Conservation (phyloP, 805 yeast genomes). For the Candida nonsorbophila region DNA sequence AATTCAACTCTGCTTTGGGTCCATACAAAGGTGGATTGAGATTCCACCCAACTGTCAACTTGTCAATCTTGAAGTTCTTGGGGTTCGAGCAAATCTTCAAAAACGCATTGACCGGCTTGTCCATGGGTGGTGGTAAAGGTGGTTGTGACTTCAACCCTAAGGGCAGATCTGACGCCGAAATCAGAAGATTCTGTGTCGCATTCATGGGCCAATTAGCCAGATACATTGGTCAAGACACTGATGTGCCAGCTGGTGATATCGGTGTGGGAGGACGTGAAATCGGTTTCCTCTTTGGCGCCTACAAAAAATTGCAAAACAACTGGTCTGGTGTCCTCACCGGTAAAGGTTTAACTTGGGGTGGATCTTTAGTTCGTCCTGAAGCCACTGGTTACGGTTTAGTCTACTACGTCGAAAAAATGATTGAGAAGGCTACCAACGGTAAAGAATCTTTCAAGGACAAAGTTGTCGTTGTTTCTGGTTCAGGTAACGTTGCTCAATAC, state of each 20-base stretch:
- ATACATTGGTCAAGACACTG: slow-evolving; percentile 95
- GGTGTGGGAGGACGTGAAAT: slow-evolving; percentile 97
- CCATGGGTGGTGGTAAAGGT: slow-evolving; percentile 99
- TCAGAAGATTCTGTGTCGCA: slow-evolving; percentile 93
- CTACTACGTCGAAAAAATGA: slow-evolving; percentile 96
- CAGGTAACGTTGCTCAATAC: slow-evolving; percentile 98
- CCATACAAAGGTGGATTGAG: slow-evolving; percentile 99
- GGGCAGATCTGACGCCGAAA: slow-evolving; percentile 88
- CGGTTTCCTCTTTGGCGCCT: slow-evolving; percentile 95
- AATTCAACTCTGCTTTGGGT: slow-evolving; percentile 96
- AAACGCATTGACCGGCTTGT: slow-evolving; percentile 94
- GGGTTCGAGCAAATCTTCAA: slow-evolving; percentile 99
- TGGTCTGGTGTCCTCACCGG: slow-evolving; percentile 98
- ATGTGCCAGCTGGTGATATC: slow-evolving; percentile 99
- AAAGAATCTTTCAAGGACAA: slow-evolving; percentile 88
- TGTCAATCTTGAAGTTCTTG: slow-evolving; percentile 90
- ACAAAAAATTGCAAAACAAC: slow-evolving; percentile 83
- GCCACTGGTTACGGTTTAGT: slow-evolving; percentile 98
- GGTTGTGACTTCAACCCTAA: slow-evolving; percentile 98
- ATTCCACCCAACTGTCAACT: slow-evolving; percentile 95
- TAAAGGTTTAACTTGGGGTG: slow-evolving; percentile 98
- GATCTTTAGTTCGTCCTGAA: slow-evolving; percentile 97
- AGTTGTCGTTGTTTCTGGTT: slow-evolving; percentile 94
- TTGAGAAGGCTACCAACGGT: slow-evolving; percentile 86
- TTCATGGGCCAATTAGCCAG: slow-evolving; percentile 95